Conservation (phyloP, 352 stramenopile species). For the Globisporangium recalcitrans region DNA sequence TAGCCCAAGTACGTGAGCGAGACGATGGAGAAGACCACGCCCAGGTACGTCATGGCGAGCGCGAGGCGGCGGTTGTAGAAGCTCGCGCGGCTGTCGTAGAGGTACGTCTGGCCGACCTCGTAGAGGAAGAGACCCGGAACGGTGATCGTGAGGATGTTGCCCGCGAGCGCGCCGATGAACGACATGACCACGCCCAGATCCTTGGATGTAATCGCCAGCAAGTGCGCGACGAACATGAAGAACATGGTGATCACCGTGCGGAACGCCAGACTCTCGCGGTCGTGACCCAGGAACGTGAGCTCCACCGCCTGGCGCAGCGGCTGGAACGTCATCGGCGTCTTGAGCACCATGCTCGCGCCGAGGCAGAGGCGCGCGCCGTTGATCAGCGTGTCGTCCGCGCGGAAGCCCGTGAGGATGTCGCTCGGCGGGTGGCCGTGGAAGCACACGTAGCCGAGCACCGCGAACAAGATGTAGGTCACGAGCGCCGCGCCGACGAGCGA, state of each 20-base stretch:
- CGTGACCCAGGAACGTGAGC: constrained; percentile 63
- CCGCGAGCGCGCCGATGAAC: constrained; percentile 66
- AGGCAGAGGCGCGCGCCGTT: constrained; percentile 73
- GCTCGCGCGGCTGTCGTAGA: constrained; percentile 33
- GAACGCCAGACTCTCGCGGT: constrained; percentile 68
- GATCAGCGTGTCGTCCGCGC: constrained; percentile 59
- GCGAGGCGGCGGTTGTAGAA: constrained; percentile 56
- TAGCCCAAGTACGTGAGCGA: constrained; percentile 71
- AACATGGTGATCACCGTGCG: constrained; percentile 56
- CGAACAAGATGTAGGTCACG: constrained; percentile 59
- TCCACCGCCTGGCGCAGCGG: constrained; percentile 72
- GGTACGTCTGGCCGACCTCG: constrained; percentile 53
- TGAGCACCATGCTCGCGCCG: constrained; percentile 70
- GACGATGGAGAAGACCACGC: constrained; percentile 46
- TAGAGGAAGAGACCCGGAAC: constrained; percentile 74
- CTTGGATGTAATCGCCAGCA: constrained; percentile 53
- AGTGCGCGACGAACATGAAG: constrained; percentile 61
- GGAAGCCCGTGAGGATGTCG: constrained; percentile 79
- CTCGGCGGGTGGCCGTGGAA: constrained; percentile 80
- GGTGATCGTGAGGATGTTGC: constrained; percentile 67
- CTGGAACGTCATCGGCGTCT: constrained; percentile 85
- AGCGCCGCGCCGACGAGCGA: constrained; percentile 50
- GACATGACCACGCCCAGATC: constrained; percentile 74
- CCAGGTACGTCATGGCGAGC: constrained; percentile 41
- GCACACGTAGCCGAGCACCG: constrained; percentile 67